Conservation (phyloP, 2,329 filamentous ascomycete species). For the Aspergillus sp. region DNA sequence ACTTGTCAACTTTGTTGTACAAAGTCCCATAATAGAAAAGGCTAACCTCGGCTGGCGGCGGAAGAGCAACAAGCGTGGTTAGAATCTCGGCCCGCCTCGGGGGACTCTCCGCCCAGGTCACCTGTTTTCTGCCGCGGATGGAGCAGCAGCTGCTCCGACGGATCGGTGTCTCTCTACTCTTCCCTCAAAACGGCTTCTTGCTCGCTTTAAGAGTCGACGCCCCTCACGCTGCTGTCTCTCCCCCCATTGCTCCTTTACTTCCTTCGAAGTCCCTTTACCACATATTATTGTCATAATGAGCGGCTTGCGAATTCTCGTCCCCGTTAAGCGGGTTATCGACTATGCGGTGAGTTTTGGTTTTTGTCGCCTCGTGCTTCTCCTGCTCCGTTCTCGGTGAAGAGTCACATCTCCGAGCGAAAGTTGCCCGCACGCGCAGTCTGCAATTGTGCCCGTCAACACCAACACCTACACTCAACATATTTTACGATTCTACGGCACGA, state of each 20-base stretch:
- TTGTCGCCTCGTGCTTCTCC: neutral
- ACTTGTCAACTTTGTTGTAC: no score
- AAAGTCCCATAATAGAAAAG: neutral
- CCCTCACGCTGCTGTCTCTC: neutral
- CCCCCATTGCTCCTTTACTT: conserved; percentile 14
- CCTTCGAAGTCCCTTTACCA: conserved; percentile 1
- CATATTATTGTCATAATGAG: conserved; percentile 42
- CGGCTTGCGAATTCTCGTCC: conserved; percentile 71
- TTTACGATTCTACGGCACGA: neutral
- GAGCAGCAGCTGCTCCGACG: conserved; percentile 13
- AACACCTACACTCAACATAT: neutral
- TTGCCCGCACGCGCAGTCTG: neutral
- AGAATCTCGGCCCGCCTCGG: conserved; percentile 38
- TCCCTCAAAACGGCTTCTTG: conserved; percentile 4
- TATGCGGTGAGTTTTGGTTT: conserved; percentile 66
- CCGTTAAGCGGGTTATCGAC: conserved; percentile 83
- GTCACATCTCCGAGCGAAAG: conserved; percentile 6
- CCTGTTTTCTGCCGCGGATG: conserved; percentile 26
- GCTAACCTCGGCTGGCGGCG: conserved; percentile 38
- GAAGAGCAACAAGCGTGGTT: conserved; percentile 22
- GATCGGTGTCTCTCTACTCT: conserved; percentile 23
- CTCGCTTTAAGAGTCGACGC: conserved; percentile 1
- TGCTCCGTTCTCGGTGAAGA: conserved; percentile 25
- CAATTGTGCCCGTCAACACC: neutral
- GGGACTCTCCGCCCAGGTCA: conserved; percentile 32